phyloP scores from a whole-genome alignment of 148 eudicot species.

The Polygonum aviculare region DNA sequence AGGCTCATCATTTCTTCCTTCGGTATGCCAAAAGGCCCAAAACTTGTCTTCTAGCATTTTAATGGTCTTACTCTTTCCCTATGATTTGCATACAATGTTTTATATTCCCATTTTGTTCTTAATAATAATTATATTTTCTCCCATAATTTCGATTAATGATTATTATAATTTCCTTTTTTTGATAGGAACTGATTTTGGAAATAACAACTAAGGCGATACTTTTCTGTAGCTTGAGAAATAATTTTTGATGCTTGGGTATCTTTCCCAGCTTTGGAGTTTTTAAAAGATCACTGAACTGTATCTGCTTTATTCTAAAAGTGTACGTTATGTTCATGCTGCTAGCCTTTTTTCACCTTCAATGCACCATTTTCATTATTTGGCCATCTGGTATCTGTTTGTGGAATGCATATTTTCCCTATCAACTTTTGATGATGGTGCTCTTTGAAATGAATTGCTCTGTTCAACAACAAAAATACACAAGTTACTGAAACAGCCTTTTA shows the following conservation, averaged over 20 bases:
- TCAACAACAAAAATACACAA: neutral
- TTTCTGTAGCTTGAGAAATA: neutral
- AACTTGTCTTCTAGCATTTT: neutral
- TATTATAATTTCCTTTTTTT: neutral
- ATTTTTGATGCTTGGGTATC: neutral
- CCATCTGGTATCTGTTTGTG: neutral
- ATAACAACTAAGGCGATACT: neutral
- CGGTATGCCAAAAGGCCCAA: conserved; percentile 26
- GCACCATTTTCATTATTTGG: neutral
- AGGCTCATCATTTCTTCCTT: conserved; percentile 45
- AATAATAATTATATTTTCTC: neutral
- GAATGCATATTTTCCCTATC: neutral
- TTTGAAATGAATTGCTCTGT: neutral
- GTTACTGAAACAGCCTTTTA: neutral
- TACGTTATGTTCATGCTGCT: neutral
- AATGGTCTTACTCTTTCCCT: neutral
- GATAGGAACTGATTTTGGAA: neutral
- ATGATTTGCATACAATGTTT: neutral
- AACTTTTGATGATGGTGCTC: neutral
- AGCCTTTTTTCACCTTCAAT: neutral
- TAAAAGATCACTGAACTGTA: neutral
- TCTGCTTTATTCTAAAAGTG: neutral
- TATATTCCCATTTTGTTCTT: neutral
- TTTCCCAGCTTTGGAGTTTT: neutral
- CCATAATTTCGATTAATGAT: neutral